Evolutionary conservation across 2,329 filamentous ascomycete species (phyloP), one percentile per base, ranked within the genome.

Genomic region (Colletotrichum cereale): DNA sequence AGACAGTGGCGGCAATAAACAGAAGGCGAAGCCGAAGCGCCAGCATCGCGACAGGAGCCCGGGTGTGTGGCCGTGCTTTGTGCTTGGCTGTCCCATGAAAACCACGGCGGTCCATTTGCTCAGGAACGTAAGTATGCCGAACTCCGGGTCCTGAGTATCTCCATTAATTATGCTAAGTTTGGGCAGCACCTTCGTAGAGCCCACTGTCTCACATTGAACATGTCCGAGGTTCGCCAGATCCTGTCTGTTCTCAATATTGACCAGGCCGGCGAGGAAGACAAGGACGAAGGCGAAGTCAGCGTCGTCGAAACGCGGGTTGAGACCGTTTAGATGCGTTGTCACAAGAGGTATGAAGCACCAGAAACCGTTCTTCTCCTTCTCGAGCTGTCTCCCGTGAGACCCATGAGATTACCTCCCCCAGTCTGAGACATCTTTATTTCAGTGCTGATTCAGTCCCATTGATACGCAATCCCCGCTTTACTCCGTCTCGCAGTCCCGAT

Each of bases 61-160:
- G 2, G 11, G 24, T 24, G 10, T 1, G n/a, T 26, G 44, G 11
- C n/a, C 44, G 24, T 48, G 44, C n/a, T 24, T 6, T 24, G n/a
- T 24, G 10, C 11, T 14, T 4, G 44, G n/a, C 44, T 48, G n/a
- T 2, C 44, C 5, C n/a, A 2, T 5, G n/a, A 26, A 5, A n/a
- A 24, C 11, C n/a, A 48, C 44, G 8, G 21, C 16, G 21, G 21
- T 11, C n/a, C 5, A 24, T 14, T 2, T 11, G n/a, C 44, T 48
- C 1, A 48, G n/a, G 21, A 14, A 5, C 12, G 44, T 24, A 24
- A 26, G 21, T 3, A 12, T 24, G n/a, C 4, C 3, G 11, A 14
- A 48, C 0, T 6, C n/a, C 5, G n/a, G 1, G 5, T 24, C 4
- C 2, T 24, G 12, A 1, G 11, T 2, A 14, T 12, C 8, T 2